Percentiles rank a stretch among this genome's conserved stretches.
These are phyloP conservation scores for Larix kaempferi DNA, from an alignment of 75 land plant species.

Conservation along the genomic window DNA sequence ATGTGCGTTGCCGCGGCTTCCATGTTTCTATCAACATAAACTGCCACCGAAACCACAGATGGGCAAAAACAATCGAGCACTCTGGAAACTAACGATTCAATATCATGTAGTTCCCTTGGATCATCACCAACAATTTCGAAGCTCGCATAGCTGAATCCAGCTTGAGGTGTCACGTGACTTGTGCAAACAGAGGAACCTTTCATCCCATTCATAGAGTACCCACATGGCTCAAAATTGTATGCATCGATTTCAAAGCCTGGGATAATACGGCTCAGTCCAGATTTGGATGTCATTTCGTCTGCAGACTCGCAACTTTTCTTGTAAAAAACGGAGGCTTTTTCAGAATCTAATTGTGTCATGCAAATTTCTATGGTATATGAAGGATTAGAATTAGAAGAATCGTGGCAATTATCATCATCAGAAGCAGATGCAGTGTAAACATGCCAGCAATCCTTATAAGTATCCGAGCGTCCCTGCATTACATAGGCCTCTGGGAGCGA, in stretches of 20 bases:
- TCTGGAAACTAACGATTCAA: no score
- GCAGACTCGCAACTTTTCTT: conserved; percentile 21
- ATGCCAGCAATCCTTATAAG: conserved; percentile 55
- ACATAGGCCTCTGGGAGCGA: conserved; percentile 40
- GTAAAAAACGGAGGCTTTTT: conserved; percentile 16
- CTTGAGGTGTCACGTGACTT: no score
- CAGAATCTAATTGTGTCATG: conserved; percentile 29
- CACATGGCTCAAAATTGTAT: no score
- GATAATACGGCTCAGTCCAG: neutral
- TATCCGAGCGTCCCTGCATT: conserved; percentile 28
- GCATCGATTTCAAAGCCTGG: no score
- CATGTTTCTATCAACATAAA: conserved; percentile 13
- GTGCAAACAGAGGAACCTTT: no score
- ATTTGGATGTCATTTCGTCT: conserved; percentile 18
- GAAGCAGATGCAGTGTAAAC: conserved; percentile 54
- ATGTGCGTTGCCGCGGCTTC: no score
- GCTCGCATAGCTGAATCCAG: no score
- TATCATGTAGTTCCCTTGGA: no score
- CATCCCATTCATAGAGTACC: no score
- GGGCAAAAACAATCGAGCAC: no score
- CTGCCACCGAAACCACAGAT: conserved; percentile 21
- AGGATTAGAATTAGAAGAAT: conserved; percentile 2
- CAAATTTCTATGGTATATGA: conserved; percentile 40
- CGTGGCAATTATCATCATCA: neutral
- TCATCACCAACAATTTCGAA: no score